Percentiles rank a stretch among this genome's conserved stretches.
Conservation (phyloP, 2,329 filamentous ascomycete species). For the Cladophialophora carrionii region DNA sequence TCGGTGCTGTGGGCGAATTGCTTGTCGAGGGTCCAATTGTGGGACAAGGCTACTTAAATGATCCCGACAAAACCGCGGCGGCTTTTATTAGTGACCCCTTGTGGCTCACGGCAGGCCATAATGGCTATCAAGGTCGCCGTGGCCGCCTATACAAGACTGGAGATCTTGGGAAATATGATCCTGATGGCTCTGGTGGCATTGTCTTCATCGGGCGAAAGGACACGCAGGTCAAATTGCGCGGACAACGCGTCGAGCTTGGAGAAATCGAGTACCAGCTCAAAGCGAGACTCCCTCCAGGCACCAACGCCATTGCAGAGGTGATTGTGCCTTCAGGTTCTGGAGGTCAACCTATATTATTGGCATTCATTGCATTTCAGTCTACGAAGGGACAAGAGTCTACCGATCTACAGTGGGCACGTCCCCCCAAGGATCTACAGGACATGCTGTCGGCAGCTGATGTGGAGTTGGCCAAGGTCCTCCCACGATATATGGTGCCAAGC, state of each 20-base stretch:
- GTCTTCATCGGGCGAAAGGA: constrained; percentile 48
- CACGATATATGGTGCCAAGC: constrained; percentile 44
- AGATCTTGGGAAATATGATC: constrained; percentile 48
- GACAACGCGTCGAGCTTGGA: constrained; percentile 50
- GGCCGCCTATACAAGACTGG: constrained; percentile 49
- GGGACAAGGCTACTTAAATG: constrained; percentile 52
- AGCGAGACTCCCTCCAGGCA: constrained; percentile 45
- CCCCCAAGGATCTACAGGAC: constrained; percentile 15
- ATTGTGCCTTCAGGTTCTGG: constrained; percentile 50
- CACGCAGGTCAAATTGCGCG: constrained; percentile 49
- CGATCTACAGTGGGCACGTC: constrained; percentile 12
- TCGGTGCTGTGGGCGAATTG: constrained; percentile 55
- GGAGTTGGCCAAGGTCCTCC: constrained; percentile 39
- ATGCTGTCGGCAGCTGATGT: constrained; percentile 29
- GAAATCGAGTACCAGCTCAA: constrained; percentile 47
- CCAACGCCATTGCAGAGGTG: constrained; percentile 49
- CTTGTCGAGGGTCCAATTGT: constrained; percentile 54
- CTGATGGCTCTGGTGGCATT: constrained; percentile 45
- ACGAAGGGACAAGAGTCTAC: constrained; percentile 2
- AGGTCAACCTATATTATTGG: constrained; percentile 53
- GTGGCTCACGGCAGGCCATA: constrained; percentile 43
- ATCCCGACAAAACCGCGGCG: constrained; percentile 44
- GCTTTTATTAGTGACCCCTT: constrained; percentile 46
- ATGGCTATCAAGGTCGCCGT: constrained; percentile 37
- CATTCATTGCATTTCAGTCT: constrained; percentile 44